These are phyloP conservation scores for Berberis thunbergii DNA, from an alignment of 164 flowering plant species.

Conservation along the genomic window DNA sequence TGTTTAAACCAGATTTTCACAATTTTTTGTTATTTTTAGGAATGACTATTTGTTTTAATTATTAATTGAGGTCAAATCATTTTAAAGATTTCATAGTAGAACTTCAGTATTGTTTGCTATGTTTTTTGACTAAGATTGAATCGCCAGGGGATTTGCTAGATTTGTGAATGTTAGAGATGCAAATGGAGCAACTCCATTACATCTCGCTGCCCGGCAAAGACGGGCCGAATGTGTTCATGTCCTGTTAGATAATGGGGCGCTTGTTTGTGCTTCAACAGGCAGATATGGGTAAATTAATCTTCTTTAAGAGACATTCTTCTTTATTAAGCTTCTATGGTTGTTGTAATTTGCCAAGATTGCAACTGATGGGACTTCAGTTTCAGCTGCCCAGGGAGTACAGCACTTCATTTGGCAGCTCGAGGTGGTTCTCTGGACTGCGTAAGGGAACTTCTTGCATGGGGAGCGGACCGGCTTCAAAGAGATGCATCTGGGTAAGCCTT, in stretches of 20 bases:
- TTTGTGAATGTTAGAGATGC: slow-evolving; percentile 95
- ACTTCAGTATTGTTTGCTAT: neutral
- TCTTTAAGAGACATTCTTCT: neutral
- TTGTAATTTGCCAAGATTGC: neutral
- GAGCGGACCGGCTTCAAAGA: slow-evolving; percentile 87
- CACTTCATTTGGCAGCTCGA: slow-evolving; percentile 97
- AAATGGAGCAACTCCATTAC: slow-evolving; percentile 86
- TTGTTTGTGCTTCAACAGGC: slow-evolving; percentile 84
- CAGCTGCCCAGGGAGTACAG: slow-evolving; percentile 81
- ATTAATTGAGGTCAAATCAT: neutral
- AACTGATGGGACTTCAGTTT: slow-evolving; percentile 5
- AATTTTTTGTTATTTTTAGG: neutral
- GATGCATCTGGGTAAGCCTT: slow-evolving; percentile 73
- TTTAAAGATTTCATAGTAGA: neutral
- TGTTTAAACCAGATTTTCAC: neutral
- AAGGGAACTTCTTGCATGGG: slow-evolving; percentile 88
- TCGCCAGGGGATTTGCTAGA: slow-evolving; percentile 79
- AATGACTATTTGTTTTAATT: neutral
- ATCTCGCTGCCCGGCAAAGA: slow-evolving; percentile 81
- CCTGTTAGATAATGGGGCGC: slow-evolving; percentile 74
- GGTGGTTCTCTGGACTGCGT: slow-evolving; percentile 93
- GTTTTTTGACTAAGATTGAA: neutral
- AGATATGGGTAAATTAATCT: slow-evolving; percentile 58
- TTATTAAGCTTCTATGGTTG: neutral
- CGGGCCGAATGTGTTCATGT: slow-evolving; percentile 76